Evolutionary conservation across 202 grass and related monocot species (phyloP), one percentile per base, ranked within the genome.

Genomic region (Setaria viridis): DNA sequence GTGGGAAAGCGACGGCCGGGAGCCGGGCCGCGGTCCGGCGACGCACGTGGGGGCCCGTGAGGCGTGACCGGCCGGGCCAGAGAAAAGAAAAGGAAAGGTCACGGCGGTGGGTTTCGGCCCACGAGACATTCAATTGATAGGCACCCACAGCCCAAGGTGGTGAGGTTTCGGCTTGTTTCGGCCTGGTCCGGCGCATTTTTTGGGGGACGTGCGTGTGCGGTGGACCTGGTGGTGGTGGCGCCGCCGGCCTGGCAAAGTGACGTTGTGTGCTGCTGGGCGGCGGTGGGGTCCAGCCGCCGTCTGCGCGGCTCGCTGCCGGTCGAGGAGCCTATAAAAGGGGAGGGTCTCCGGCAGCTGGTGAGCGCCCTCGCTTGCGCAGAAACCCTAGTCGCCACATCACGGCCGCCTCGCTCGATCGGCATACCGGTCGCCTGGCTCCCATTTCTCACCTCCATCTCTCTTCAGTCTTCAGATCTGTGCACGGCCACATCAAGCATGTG

Each of bases 321-420:
- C 45, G 25, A 64, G 21, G 51, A 54, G 69, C 3, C 76, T 77
- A 91, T 91, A 91, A 91, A 71, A 32, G 0, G 12, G 9, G 71
- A 69, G 47, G 69, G 43, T 32, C 43, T 69, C 54, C 29, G 13
- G 16, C 10, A 10, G 68, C 6, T 4, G 2, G 6, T 3, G 32
- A 51, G 25, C 7, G 68, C 50, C 0, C 14, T 4, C 20, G 30
- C 54, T 9, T 8, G 63, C 14, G 53, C 20, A 19, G 30, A 58
- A 91, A 87, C 89, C 89, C 89, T 91, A 91, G 80, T 39, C 34
- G 79, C 64, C 11, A 30, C 37, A 25, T 4, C 30, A 6, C 19
- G 33, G 4, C 46, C 32, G 37, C 30, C 67, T 80, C 58, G 16
- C 45, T 16, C 45, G n/a, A 72, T 50, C 69, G 68, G 30, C 35